These are phyloP conservation scores for Coprinopsis cinerea DNA, from an alignment of 768 basidiomycete genomes.

Conservation along the genomic window DNA sequence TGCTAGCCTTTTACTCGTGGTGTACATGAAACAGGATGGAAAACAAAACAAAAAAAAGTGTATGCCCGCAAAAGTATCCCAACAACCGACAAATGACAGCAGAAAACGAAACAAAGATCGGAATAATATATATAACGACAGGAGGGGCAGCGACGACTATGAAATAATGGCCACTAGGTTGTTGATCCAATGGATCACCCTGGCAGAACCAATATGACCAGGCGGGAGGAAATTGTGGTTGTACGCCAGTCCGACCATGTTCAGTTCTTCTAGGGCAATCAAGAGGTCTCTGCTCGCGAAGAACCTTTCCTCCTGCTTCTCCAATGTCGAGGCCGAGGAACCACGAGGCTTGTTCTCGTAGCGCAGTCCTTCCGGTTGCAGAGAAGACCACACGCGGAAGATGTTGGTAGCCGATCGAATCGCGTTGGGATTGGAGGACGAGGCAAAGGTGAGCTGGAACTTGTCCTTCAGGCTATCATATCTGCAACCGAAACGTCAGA, in stretches of 20 bases:
- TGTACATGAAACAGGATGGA: slow-evolving; percentile 7
- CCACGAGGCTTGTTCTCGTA: slow-evolving; percentile 21
- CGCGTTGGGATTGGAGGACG: slow-evolving; percentile 64
- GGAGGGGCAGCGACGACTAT: neutral
- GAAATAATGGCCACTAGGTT: slow-evolving; percentile 34
- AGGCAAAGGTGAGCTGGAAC: slow-evolving; percentile 66
- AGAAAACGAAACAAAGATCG: slow-evolving; percentile 6
- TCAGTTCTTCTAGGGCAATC: slow-evolving; percentile 59
- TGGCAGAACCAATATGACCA: slow-evolving; percentile 47
- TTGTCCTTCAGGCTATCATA: slow-evolving; percentile 74
- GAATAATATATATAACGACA: neutral
- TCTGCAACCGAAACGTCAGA: slow-evolving; percentile 30
- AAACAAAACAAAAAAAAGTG: slow-evolving; percentile 6
- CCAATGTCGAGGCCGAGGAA: slow-evolving; percentile 59
- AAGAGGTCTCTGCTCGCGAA: slow-evolving; percentile 45
- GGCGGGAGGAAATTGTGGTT: slow-evolving; percentile 66
- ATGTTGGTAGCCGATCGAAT: slow-evolving; percentile 70
- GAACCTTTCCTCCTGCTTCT: slow-evolving; percentile 51
- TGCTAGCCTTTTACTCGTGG: neutral
- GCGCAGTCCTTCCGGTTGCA: slow-evolving; percentile 43
- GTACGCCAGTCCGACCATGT: slow-evolving; percentile 71
- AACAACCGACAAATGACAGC: neutral
- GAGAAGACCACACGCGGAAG: slow-evolving; percentile 49
- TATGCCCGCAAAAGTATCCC: slow-evolving; percentile 1
- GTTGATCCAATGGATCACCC: slow-evolving; percentile 73